Evolutionary conservation across 2,329 filamentous ascomycete species (phyloP).

Genomic region (Domatiomyces globalis): DNA sequence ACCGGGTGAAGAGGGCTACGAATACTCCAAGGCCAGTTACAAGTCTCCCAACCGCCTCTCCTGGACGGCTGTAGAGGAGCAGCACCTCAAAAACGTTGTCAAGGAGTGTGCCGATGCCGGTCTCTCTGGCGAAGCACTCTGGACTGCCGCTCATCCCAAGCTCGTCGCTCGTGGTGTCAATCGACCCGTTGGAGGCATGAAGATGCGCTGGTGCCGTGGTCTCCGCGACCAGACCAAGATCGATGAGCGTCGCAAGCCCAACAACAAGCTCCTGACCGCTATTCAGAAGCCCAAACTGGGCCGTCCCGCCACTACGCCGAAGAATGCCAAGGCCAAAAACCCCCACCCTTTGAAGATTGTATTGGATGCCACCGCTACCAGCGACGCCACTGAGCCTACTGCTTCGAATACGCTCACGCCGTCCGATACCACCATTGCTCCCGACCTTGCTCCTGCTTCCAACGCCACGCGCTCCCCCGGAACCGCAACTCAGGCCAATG

Average conservation of each 20-base stretch:
- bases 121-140: slow-evolving; percentile 1
- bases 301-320: neutral
- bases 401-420: neutral
- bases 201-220: slow-evolving; percentile 1
- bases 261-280: neutral
- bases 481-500: neutral
- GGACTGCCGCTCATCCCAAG: neutral
- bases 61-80: neutral
- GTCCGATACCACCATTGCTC: no score
- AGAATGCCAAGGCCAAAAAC: neutral
- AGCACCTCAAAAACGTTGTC: neutral
- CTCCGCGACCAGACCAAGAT: slow-evolving; percentile 1
- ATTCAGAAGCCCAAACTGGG: neutral
- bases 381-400: neutral
- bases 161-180: slow-evolving; percentile 1
- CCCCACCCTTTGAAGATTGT: neutral
- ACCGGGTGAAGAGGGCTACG: neutral
- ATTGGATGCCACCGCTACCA: neutral
- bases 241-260: slow-evolving; percentile 3
- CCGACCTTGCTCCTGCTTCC: neutral
- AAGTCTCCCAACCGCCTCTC: neutral
- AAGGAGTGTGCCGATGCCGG: neutral
- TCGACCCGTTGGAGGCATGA: neutral
- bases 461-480: no score
- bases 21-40: neutral